phyloP scores from a whole-genome alignment of 768 basidiomycete species.

The Suillus spraguei region DNA sequence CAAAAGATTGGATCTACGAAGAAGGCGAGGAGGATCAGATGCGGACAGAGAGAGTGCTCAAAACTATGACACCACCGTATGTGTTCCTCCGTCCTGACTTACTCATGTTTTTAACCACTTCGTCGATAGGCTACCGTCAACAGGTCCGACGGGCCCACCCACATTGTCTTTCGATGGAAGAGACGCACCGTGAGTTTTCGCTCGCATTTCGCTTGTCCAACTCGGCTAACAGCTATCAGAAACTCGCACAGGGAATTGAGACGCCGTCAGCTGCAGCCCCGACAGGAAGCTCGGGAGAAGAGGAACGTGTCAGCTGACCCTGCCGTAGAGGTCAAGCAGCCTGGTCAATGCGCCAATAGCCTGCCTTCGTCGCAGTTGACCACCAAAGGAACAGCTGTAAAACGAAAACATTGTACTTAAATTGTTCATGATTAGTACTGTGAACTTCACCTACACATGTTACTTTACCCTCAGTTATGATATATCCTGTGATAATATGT shows the following conservation, averaged over 20 bases:
- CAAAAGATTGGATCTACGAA: slow-evolving; percentile 27
- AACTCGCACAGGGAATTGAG: neutral
- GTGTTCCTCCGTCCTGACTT: neutral
- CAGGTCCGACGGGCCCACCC: neutral
- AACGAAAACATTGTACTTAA: neutral
- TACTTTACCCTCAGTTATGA: neutral
- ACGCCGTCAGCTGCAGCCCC: neutral
- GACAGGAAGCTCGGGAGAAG: neutral
- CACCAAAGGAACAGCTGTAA: neutral
- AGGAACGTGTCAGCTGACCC: neutral
- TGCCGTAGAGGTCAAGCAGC: neutral
- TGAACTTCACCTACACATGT: neutral
- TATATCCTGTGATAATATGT: neutral
- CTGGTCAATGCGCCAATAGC: neutral
- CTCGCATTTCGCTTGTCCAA: neutral
- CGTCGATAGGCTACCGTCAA: neutral
- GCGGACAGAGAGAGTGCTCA: neutral
- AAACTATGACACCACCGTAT: neutral
- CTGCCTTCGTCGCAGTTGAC: neutral
- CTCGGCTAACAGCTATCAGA: neutral
- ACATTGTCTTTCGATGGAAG: neutral
- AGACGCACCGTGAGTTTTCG: neutral
- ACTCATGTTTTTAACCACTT: neutral
- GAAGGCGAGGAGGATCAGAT: slow-evolving; percentile 2
- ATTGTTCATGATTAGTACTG: neutral